These are phyloP conservation scores for Saccharomycopsis hybrid DNA, from an alignment of 1,139 yeast genomes.

Conservation along the genomic window DNA sequence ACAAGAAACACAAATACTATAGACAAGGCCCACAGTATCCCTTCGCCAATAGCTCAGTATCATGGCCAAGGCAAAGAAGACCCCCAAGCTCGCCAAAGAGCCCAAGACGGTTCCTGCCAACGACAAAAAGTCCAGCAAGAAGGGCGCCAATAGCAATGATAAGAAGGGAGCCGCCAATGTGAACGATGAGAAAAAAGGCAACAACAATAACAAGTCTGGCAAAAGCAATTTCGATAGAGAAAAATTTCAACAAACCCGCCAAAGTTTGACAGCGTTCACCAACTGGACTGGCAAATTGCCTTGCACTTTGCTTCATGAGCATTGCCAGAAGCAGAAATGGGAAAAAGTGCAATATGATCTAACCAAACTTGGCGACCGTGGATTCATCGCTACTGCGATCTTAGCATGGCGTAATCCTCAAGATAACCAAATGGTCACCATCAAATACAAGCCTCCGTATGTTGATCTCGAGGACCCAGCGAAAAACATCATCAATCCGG, in stretches of 20 bases:
- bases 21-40: too few species aligned
- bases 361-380: conserved; percentile 44
- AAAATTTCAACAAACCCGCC: conserved; percentile 24
- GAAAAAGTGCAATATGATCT: conserved; percentile 74
- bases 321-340: conserved; percentile 88
- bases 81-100: too few species aligned
- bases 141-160: too few species aligned
- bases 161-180: too few species aligned
- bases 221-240: too few species aligned
- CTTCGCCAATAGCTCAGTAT: too few species aligned
- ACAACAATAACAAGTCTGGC: too few species aligned
- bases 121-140: too few species aligned
- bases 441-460: conserved; percentile 58
- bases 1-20: too few species aligned
- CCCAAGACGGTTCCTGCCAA: too few species aligned
- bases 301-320: conserved; percentile 77
- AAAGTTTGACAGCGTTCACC: conserved; percentile 49
- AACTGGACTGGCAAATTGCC: conserved; percentile 97
- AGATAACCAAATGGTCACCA: conserved; percentile 56
- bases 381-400: conserved; percentile 54
- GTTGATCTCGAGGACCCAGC: conserved; percentile 29
- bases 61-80: too few species aligned
- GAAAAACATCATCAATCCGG: conserved; percentile 44
- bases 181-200: too few species aligned
- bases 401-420: conserved; percentile 76